Conservation (phyloP, 73 alveolate genomes). For the Uronychia setigera region DNA sequence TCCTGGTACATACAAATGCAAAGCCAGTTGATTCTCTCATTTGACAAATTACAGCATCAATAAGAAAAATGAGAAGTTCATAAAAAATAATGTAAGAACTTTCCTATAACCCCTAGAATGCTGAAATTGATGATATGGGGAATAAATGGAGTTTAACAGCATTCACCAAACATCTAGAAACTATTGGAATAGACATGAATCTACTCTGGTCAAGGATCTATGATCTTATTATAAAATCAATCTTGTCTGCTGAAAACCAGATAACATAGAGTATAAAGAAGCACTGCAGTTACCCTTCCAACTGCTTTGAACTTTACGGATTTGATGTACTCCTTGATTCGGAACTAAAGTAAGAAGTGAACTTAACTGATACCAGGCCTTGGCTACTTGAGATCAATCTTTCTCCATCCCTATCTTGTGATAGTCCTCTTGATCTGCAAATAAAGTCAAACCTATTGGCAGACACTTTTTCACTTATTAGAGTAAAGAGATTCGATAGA, state of each 20-base stretch:
- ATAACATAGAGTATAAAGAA: constrained; percentile 62
- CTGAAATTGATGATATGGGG: constrained; percentile 73
- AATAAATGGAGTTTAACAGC: constrained; percentile 85
- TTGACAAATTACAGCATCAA: constrained; percentile 80
- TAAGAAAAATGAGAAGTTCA: constrained; percentile 74
- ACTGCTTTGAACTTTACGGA: constrained; percentile 89
- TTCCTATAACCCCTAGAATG: constrained; percentile 15
- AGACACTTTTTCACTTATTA: constrained; percentile 72
- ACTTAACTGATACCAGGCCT: constrained; percentile 37
- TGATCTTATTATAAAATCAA: constrained; percentile 79
- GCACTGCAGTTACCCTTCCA: constrained; percentile 61
- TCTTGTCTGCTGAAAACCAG: constrained; percentile 66
- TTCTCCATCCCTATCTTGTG: constrained; percentile 77
- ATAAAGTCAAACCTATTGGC: constrained; percentile 76
- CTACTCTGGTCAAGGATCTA: constrained; percentile 76
- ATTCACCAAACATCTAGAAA: constrained; percentile 71
- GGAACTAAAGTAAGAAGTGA: constrained; percentile 59
- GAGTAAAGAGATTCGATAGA: constrained; percentile 66
- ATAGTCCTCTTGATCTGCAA: constrained; percentile 72
- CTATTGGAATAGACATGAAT: constrained; percentile 76
- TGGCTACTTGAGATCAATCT: constrained; percentile 88
- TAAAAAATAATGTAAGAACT: constrained; percentile 53
- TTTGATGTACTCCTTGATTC: constrained; percentile 83
- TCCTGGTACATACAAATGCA: background rate
- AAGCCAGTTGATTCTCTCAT: constrained; percentile 58